Conservation (phyloP, 1,139 yeast species). For the Groenewaldozyma sp. region DNA sequence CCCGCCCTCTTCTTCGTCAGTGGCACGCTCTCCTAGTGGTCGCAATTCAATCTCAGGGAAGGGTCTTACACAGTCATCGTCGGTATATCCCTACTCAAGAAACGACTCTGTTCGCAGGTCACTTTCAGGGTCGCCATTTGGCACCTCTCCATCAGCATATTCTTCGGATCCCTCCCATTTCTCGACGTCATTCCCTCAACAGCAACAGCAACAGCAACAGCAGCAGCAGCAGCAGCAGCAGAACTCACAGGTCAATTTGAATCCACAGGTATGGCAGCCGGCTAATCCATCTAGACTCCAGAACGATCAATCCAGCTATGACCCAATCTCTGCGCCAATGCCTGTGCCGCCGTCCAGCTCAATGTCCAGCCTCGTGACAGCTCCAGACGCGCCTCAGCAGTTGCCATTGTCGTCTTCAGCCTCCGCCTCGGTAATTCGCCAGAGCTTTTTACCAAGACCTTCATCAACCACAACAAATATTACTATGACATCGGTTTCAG, state of each 20-base stretch:
- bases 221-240: constrained; percentile 4
- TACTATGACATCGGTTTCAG: constrained; percentile 22
- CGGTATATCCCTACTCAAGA: constrained; percentile 1
- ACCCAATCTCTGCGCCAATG: neutral
- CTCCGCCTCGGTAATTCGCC: constrained; percentile 10
- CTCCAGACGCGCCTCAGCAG: neutral
- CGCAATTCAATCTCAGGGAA: neutral
- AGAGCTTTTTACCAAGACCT: constrained; percentile 21
- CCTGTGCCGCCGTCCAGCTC: neutral
- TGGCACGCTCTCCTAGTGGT: neutral
- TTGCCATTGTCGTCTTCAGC: constrained; percentile 5
- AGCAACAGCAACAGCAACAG: constrained; percentile 1
- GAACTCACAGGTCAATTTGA: neutral
- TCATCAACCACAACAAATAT: constrained; percentile 23
- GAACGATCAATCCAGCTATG: neutral
- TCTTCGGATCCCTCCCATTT: constrained; percentile 1
- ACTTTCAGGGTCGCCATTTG: neutral
- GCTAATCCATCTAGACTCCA: neutral
- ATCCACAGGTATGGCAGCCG: neutral
- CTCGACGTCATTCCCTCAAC: constrained; percentile 1
- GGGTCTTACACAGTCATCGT: neutral
- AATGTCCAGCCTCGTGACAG: neutral
- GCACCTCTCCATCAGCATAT: neutral
- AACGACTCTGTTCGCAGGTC: neutral
- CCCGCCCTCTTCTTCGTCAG: neutral